phyloP scores from a whole-genome alignment of 345 rosid genomes.

The Hevea brasiliensis region DNA sequence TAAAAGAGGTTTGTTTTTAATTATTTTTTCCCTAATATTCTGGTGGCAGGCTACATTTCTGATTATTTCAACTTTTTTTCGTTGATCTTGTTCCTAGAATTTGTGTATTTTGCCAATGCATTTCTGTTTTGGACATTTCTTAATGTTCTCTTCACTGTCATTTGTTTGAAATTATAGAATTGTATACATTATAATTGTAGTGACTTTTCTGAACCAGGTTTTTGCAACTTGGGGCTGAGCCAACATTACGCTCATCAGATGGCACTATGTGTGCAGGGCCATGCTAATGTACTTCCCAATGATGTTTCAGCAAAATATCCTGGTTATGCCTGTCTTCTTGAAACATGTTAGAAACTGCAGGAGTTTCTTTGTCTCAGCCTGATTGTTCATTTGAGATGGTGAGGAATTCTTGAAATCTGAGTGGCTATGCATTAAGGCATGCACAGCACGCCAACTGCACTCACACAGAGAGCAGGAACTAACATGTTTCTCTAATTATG shows the following conservation, averaged over 20 bases:
- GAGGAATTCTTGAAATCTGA: slow-evolving; percentile 12
- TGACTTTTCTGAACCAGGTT: slow-evolving; percentile 49
- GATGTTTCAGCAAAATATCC: slow-evolving; percentile 67
- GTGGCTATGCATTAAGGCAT: background rate
- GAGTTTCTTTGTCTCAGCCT: slow-evolving; percentile 70
- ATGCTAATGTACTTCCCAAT: slow-evolving; percentile 55
- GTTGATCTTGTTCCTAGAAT: background rate
- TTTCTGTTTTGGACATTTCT: background rate
- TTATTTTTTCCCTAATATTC: slow-evolving; percentile 18
- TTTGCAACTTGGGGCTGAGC: slow-evolving; percentile 62
- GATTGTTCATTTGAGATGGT: slow-evolving; percentile 86
- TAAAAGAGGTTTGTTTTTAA: slow-evolving; percentile 85
- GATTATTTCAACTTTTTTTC: background rate
- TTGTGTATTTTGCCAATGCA: background rate
- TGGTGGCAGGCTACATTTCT: background rate
- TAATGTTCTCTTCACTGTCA: background rate
- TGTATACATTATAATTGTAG: slow-evolving; percentile 12
- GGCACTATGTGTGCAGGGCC: slow-evolving; percentile 62
- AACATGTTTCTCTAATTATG: too few relatives aligned
- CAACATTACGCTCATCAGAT: slow-evolving; percentile 75
- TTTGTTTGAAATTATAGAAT: background rate
- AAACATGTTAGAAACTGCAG: slow-evolving; percentile 79
- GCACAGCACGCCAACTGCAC: too few relatives aligned
- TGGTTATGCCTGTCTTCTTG: slow-evolving; percentile 87
- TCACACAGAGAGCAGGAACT: background rate